Conservation (phyloP, 2,329 filamentous ascomycete species). For the Talaromyces sp. region DNA sequence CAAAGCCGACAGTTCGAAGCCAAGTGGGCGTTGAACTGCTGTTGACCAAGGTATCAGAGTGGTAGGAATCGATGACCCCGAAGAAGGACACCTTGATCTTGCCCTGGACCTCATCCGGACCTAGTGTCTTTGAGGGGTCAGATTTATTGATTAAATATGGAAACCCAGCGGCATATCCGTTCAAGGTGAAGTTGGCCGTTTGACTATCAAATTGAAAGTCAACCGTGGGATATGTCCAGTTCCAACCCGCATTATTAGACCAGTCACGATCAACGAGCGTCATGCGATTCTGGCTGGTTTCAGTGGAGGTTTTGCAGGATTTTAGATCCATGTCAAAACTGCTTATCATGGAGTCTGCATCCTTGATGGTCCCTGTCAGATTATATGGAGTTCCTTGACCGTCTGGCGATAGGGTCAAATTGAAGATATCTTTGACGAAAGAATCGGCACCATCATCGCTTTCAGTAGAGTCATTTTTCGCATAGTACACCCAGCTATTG, state of each 20-base stretch:
- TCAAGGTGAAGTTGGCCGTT: neutral
- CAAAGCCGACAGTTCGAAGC: slow-evolving; percentile 18
- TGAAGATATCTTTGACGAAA: neutral
- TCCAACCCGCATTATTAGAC: slow-evolving; percentile 1
- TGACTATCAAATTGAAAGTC: neutral
- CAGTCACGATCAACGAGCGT: neutral
- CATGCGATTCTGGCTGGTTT: neutral
- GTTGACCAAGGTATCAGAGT: slow-evolving; percentile 18
- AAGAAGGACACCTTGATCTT: slow-evolving; percentile 8
- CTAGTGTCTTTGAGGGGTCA: neutral
- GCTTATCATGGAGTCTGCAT: neutral
- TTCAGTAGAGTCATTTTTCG: neutral
- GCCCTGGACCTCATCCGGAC: slow-evolving; percentile 1
- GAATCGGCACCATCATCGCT: neutral
- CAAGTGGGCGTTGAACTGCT: slow-evolving; percentile 10
- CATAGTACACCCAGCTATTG: neutral
- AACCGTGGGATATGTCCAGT: neutral
- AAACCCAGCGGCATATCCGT: neutral
- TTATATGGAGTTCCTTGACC: neutral
- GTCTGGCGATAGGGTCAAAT: neutral
- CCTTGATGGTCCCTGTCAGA: neutral
- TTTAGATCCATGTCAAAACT: neutral
- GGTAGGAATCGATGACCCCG: slow-evolving; percentile 16
- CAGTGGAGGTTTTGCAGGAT: neutral
- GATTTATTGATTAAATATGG: neutral